Percentiles rank a stretch among this genome's conserved stretches.
Conservation (phyloP, 176 grass and related monocot species). For the Elaeis guineensis region DNA sequence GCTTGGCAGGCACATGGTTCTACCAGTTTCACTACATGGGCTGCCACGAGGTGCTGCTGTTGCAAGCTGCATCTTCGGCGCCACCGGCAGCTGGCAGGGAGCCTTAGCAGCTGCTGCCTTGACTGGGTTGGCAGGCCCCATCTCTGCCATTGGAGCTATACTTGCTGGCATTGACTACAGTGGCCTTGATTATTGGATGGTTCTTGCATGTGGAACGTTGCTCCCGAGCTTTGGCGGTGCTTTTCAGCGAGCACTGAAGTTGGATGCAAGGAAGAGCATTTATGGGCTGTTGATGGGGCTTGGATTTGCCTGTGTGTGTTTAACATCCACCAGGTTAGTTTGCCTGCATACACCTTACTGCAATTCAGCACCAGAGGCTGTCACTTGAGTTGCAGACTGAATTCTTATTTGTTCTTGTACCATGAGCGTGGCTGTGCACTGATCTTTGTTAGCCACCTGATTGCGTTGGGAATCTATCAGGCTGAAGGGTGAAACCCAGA, state of each 20-base stretch:
- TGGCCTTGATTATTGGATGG: constrained; percentile 90
- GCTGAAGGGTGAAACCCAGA: too few species aligned
- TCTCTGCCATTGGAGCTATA: constrained; percentile 70
- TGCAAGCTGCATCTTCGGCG: constrained; percentile 76
- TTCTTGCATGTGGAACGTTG: constrained; percentile 70
- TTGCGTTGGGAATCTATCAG: too few species aligned
- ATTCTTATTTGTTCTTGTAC: too few species aligned
- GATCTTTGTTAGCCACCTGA: too few species aligned
- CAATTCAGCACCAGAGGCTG: constrained; percentile 92
- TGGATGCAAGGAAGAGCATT: constrained; percentile 59
- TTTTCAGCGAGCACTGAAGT: constrained; percentile 49
- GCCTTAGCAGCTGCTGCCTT: constrained; percentile 71
- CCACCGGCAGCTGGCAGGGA: constrained; percentile 85
- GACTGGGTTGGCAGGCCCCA: constrained; percentile 71
- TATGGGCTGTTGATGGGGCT: constrained; percentile 74
- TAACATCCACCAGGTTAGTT: constrained; percentile 90
- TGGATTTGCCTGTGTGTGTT: constrained; percentile 57
- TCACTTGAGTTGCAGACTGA: constrained; percentile 38
- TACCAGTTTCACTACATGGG: constrained; percentile 88
- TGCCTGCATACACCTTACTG: constrained; percentile 98
- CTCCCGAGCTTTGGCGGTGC: constrained; percentile 63
- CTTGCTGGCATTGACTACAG: constrained; percentile 71
- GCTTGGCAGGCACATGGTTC: constrained; percentile 88
- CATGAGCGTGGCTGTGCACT: too few species aligned
- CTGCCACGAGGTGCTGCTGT: constrained; percentile 81